phyloP scores from a whole-genome alignment of 2,329 filamentous ascomycete genomes.

The Achaetomium macrosporum region DNA sequence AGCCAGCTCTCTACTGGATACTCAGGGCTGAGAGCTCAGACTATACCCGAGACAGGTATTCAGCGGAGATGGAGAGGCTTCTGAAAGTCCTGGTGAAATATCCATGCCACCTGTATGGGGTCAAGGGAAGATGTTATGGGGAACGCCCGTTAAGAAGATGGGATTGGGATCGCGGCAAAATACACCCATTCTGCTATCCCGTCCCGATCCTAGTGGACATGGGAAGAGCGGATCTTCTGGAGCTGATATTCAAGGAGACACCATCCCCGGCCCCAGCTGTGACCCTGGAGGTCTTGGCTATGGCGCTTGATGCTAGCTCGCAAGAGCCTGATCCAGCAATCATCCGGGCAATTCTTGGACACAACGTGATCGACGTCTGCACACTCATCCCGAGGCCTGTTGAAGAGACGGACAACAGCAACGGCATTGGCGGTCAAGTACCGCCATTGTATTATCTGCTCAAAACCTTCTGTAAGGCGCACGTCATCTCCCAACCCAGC shows the following conservation, averaged over 20 bases:
- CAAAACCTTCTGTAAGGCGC: constrained; percentile 3
- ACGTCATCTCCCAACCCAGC: not conserved
- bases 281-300: not conserved
- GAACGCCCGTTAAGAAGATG: not conserved
- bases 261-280: not conserved
- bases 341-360: not conserved
- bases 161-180: not conserved
- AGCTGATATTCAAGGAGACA: not conserved
- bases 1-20: not conserved
- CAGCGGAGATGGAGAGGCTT: not conserved
- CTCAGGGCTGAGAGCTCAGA: too few species aligned
- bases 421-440: not conserved
- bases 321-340: not conserved
- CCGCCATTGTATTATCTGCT: constrained; percentile 2
- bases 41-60: too few species aligned
- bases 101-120: not conserved
- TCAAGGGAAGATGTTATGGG: not conserved
- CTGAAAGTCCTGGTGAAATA: not conserved
- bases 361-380: not conserved
- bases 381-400: not conserved
- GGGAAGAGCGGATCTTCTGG: not conserved
- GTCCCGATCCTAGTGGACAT: not conserved
- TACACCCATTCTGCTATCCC: not conserved
- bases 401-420: not conserved
- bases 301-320: not conserved